Conservation (phyloP, 2,329 filamentous ascomycete genomes). For the Pestalotiopsis sp. region DNA sequence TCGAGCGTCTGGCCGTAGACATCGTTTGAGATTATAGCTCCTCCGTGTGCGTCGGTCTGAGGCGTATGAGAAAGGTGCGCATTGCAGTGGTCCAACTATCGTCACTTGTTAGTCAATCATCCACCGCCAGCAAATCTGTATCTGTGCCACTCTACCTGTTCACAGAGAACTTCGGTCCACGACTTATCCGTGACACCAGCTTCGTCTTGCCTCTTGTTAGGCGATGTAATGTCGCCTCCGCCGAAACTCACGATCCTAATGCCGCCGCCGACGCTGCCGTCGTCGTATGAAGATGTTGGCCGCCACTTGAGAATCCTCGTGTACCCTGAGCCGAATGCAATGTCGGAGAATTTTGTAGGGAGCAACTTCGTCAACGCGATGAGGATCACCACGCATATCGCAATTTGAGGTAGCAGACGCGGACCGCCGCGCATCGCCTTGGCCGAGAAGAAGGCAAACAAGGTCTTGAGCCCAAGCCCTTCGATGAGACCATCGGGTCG, state of each 20-base stretch:
- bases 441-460: constrained; percentile 17
- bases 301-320: constrained; percentile 14
- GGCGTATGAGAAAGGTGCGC: constrained; percentile 49
- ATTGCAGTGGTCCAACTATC: constrained; percentile 46
- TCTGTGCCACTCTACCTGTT: constrained; percentile 37
- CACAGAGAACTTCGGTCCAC: constrained; percentile 53
- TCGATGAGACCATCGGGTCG: constrained; percentile 11
- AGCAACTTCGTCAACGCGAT: constrained; percentile 20
- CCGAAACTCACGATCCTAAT: constrained; percentile 56
- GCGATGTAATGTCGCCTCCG: constrained; percentile 47
- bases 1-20: constrained; percentile 52
- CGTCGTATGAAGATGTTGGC: constrained; percentile 7
- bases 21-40: constrained; percentile 54
- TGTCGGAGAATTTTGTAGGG: constrained; percentile 13
- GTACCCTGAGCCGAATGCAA: constrained; percentile 12
- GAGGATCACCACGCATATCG: constrained; percentile 17
- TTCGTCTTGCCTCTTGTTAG: constrained; percentile 24
- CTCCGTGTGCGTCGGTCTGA: constrained; percentile 48
- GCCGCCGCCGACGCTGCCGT: constrained; percentile 25
- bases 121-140: not conserved
- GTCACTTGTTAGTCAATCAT: constrained; percentile 14
- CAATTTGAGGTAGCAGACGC: constrained; percentile 20
- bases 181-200: constrained; percentile 19
- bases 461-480: constrained; percentile 13
- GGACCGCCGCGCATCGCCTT: constrained; percentile 21